Percentiles rank a stretch among this genome's conserved stretches.
These are phyloP conservation scores for Entomortierella parvispora DNA, from an alignment of 192 early-diverging fungal species.

Conservation along the genomic window DNA sequence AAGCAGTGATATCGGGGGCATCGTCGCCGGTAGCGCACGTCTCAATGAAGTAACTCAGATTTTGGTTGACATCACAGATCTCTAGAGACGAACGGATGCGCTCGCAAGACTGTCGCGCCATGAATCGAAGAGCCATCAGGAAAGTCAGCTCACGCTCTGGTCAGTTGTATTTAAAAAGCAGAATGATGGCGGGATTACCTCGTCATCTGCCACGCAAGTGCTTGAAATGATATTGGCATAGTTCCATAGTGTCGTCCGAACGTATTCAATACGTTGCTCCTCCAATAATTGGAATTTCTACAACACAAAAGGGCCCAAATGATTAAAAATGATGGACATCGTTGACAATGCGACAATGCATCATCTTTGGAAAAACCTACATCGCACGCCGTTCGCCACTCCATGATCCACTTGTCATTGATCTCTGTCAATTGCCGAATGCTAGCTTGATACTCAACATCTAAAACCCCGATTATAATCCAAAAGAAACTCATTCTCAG, in stretches of 20 bases:
- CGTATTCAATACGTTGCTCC: constrained; percentile 77
- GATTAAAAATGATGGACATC: too few relatives aligned
- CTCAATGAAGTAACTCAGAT: constrained; percentile 72
- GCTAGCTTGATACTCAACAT: constrained; percentile 64
- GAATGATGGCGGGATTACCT: constrained; percentile 51
- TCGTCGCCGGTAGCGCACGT: constrained; percentile 71
- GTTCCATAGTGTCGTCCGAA: constrained; percentile 71
- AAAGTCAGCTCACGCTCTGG: too few relatives aligned
- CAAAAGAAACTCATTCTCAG: not conserved
- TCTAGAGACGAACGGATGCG: constrained; percentile 74
- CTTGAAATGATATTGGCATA: constrained; percentile 81
- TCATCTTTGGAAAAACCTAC: constrained; percentile 36
- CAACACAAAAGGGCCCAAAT: too few relatives aligned
- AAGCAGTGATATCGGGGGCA: constrained; percentile 51
- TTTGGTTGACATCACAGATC: constrained; percentile 66
- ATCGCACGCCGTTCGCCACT: constrained; percentile 66
- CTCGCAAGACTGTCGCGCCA: constrained; percentile 80
- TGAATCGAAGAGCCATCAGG: too few relatives aligned
- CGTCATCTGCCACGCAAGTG: constrained; percentile 75
- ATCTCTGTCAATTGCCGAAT: constrained; percentile 55
- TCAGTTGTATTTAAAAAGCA: too few relatives aligned
- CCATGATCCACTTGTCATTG: constrained; percentile 61
- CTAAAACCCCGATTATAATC: constrained; percentile 25
- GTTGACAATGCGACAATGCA: too few relatives aligned
- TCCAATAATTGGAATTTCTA: constrained; percentile 74